Evolutionary conservation across 495 filamentous ascomycete genomes (phyloP).

Genomic region (Hypoxylon rickii): DNA sequence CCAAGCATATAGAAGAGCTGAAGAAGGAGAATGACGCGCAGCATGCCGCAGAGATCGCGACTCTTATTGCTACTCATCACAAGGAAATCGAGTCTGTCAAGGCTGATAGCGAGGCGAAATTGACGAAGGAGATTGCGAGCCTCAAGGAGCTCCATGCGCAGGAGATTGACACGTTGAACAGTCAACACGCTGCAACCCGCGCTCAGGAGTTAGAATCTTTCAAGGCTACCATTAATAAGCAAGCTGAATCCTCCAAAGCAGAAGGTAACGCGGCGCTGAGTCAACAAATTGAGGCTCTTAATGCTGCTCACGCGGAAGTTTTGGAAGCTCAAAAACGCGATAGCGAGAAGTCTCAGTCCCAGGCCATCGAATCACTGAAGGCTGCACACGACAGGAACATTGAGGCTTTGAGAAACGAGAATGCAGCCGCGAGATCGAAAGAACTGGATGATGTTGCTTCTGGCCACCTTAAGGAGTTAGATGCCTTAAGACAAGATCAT

Average conservation of each 20-base stretch:
- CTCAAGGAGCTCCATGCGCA: slow-evolving; percentile 35
- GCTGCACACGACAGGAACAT: slow-evolving; percentile 35
- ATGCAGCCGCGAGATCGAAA: slow-evolving; percentile 22
- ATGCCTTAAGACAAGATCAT: slow-evolving; percentile 27
- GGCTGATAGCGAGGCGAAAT: slow-evolving; percentile 26
- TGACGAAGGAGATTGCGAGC: slow-evolving; percentile 29
- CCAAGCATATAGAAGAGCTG: slow-evolving; percentile 38
- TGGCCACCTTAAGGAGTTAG: slow-evolving; percentile 31
- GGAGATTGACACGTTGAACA: slow-evolving; percentile 35
- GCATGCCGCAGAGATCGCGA: slow-evolving; percentile 22
- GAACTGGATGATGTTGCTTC: slow-evolving; percentile 29
- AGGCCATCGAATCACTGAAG: slow-evolving; percentile 35
- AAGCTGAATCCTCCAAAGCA: slow-evolving; percentile 37
- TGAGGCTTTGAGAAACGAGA: slow-evolving; percentile 32
- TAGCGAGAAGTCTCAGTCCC: slow-evolving; percentile 34
- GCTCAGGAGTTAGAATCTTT: slow-evolving; percentile 37
- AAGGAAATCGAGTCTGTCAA: slow-evolving; percentile 32
- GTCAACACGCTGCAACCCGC: slow-evolving; percentile 36
- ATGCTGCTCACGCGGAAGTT: slow-evolving; percentile 36
- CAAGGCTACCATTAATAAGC: slow-evolving; percentile 36
- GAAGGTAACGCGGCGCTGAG: slow-evolving; percentile 35
- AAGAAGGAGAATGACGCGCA: slow-evolving; percentile 17
- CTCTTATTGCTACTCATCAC: slow-evolving; percentile 26
- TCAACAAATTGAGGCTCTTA: slow-evolving; percentile 37
- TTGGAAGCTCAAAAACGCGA: slow-evolving; percentile 39